phyloP scores from a whole-genome alignment of 345 rosid species.

The Salix purpurea region DNA sequence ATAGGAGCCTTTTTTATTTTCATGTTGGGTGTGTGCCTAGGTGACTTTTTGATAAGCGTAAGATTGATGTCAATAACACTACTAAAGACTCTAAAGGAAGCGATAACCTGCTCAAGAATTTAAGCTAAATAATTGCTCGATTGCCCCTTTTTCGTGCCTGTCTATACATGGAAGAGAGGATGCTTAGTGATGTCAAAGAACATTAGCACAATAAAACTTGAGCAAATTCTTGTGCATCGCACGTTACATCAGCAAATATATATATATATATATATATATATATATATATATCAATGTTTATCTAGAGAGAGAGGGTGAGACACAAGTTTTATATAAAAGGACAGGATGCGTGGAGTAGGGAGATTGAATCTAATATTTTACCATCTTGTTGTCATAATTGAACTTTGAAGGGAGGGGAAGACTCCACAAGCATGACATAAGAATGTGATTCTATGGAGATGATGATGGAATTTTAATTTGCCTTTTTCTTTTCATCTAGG shows the following conservation, averaged over 20 bases:
- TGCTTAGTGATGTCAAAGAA: not conserved
- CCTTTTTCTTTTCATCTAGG: not conserved
- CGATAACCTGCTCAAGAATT: not conserved
- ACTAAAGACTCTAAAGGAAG: no score
- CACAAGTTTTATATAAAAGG: not conserved
- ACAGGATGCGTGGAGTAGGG: conserved; percentile 21
- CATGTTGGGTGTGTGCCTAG: no score
- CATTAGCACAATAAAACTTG: not conserved
- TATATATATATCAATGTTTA: not conserved
- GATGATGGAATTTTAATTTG: not conserved
- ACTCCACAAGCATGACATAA: conserved; percentile 19
- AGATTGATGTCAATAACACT: no score
- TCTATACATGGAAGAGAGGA: not conserved
- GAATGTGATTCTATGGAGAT: conserved; percentile 5
- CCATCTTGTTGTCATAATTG: conserved; percentile 7
- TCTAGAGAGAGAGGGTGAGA: not conserved
- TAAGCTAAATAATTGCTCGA: not conserved
- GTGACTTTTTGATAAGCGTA: no score
- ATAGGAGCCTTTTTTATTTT: no score
- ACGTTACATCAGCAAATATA: not conserved
- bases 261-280: no score
- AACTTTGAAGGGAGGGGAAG: not conserved
- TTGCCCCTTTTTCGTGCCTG: not conserved
- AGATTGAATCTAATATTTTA: conserved; percentile 6
- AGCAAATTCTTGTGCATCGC: not conserved